These are phyloP conservation scores for Pyrenochaeta sp. DNA, from an alignment of 2,329 filamentous ascomycete genomes.

Conservation along the genomic window DNA sequence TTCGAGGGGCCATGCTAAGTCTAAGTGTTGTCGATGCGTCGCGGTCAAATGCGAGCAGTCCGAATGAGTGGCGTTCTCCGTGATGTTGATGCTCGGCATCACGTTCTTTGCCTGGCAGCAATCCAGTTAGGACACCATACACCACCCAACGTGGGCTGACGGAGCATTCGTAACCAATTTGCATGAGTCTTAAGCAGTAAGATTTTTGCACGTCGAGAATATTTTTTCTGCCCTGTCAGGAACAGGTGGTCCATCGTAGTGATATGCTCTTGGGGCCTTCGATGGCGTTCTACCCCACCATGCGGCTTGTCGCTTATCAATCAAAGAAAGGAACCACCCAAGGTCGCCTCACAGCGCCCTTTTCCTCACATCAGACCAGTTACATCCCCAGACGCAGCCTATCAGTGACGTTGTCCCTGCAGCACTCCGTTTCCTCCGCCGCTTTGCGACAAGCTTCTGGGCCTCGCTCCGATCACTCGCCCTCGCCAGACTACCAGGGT, in stretches of 20 bases:
- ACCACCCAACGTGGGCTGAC: not conserved
- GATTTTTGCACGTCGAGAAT: not conserved
- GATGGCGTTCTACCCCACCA: conserved; percentile 35
- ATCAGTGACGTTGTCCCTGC: conserved; percentile 14
- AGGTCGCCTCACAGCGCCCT: conserved; percentile 27
- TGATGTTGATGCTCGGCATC: not conserved
- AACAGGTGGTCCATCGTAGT: conserved; percentile 13
- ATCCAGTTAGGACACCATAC: no score
- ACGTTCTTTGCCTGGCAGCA: not conserved
- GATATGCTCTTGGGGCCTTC: conserved; percentile 21
- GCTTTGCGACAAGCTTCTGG: conserved; percentile 20
- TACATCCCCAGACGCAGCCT: conserved; percentile 15
- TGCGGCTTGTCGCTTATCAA: conserved; percentile 31
- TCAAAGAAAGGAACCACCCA: conserved; percentile 6
- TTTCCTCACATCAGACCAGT: conserved; percentile 16
- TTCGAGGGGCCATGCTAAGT: no score
- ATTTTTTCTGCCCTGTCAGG: conserved; percentile 23
- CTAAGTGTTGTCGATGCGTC: no score
- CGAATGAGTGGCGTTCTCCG: not conserved
- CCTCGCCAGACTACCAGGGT: conserved; percentile 26
- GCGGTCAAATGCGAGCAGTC: not conserved
- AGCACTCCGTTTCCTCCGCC: conserved; percentile 20
- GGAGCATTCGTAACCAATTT: not conserved
- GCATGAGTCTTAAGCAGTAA: not conserved
- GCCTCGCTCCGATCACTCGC: conserved; percentile 21